These are phyloP conservation scores for Cardamine chenopodiifolia DNA, from an alignment of 345 rosid genomes.

Conservation along the genomic window DNA sequence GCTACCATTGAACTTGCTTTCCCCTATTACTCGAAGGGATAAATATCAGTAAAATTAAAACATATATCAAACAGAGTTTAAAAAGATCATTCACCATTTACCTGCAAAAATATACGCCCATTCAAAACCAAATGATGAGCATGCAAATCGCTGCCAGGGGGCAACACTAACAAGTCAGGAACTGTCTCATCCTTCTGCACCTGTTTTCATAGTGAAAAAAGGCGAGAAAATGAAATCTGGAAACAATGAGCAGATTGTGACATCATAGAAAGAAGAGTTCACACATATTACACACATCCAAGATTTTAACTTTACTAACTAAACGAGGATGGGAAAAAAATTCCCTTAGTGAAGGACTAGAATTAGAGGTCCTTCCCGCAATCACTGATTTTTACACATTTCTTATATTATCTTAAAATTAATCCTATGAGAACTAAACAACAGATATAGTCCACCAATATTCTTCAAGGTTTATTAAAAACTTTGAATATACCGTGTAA, in stretches of 20 bases:
- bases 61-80: not conserved
- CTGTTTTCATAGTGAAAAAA: constrained; percentile 42
- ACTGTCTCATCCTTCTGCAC: constrained; percentile 76
- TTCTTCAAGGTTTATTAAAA: too few species aligned
- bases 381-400: constrained; percentile 11
- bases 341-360: not conserved
- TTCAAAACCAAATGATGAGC: constrained; percentile 72
- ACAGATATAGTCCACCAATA: constrained; percentile 2
- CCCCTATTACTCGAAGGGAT: constrained; percentile 54
- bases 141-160: constrained; percentile 84
- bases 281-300: constrained; percentile 7
- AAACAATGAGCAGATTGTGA: constrained; percentile 2
- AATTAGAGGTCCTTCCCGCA: not conserved
- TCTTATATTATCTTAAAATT: not conserved
- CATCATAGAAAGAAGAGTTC: constrained; percentile 9
- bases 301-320: constrained; percentile 3
- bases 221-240: not conserved
- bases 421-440: constrained; percentile 3
- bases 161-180: constrained; percentile 71
- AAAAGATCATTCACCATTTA: constrained; percentile 38
- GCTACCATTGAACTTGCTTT: constrained; percentile 98
- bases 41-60: constrained; percentile 1
- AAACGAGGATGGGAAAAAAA: not conserved
- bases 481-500: constrained; percentile 46
- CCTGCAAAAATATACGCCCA: constrained; percentile 82